Evolutionary conservation across 768 basidiomycete genomes (phyloP).

Genomic region (Trametes meyenii): DNA sequence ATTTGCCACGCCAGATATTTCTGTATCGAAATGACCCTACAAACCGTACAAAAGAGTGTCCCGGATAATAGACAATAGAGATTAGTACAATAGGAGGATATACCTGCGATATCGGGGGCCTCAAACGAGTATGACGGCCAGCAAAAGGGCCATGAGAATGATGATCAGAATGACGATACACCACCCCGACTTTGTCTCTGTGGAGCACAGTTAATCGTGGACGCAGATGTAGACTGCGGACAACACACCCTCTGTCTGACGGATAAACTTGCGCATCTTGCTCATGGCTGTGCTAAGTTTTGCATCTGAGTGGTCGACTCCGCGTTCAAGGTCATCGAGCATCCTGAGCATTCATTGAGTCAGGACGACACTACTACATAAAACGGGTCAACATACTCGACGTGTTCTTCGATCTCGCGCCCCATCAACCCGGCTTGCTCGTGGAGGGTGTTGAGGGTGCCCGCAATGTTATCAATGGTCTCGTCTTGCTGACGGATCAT

Average conservation of each 20-base stretch:
- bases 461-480: constrained; percentile 84
- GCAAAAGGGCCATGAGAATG: constrained; percentile 72
- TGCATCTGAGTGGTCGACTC: constrained; percentile 69
- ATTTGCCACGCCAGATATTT: neutral
- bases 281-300: constrained; percentile 69
- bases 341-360: constrained; percentile 52
- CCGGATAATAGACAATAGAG: constrained; percentile 1
- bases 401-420: constrained; percentile 87
- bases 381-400: constrained; percentile 60
- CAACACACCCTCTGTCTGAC: constrained; percentile 74
- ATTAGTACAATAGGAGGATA: constrained; percentile 9
- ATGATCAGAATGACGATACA: constrained; percentile 86
- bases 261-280: constrained; percentile 80
- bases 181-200: constrained; percentile 89
- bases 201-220: neutral
- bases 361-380: neutral
- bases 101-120: neutral
- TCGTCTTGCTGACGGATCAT: constrained; percentile 89
- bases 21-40: neutral
- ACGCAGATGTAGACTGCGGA: neutral
- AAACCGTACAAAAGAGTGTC: constrained; percentile 11
- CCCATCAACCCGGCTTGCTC: constrained; percentile 96
- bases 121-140: constrained; percentile 79
- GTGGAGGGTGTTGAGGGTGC: constrained; percentile 80
- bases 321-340: constrained; percentile 80